Conservation (phyloP, 2,329 filamentous ascomycete genomes). For the Pyrenochaeta sp. region DNA sequence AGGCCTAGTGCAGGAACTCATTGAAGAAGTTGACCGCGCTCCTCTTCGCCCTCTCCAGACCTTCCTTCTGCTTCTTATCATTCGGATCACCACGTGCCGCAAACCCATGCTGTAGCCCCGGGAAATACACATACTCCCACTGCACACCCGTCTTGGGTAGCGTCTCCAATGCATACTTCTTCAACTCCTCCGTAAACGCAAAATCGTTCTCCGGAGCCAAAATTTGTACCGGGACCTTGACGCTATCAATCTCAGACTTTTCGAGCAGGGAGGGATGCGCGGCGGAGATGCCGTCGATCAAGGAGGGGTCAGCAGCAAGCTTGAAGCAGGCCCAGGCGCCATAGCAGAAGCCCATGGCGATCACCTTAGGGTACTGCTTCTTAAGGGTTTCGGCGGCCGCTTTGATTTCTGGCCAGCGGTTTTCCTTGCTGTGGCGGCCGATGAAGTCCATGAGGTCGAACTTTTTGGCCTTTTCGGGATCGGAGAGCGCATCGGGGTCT, state of each 20-base stretch:
- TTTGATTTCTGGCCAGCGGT: conserved; percentile 51
- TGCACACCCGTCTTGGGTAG: conserved; percentile 40
- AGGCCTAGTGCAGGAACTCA: conserved; percentile 42
- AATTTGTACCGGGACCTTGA: conserved; percentile 44
- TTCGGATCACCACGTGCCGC: conserved; percentile 38
- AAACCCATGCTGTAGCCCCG: conserved; percentile 44
- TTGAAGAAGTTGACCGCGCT: conserved; percentile 41
- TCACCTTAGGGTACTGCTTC: conserved; percentile 50
- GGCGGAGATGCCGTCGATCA: conserved; percentile 41
- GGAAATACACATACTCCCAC: conserved; percentile 48
- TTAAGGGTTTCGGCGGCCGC: conserved; percentile 49
- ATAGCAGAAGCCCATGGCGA: conserved; percentile 60
- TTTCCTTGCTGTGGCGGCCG: conserved; percentile 47
- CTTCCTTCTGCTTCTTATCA: conserved; percentile 38
- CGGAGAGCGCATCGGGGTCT: conserved; percentile 29
- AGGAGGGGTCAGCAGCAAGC: conserved; percentile 41
- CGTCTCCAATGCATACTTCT: conserved; percentile 35
- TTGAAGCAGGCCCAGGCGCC: conserved; percentile 51
- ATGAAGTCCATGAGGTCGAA: conserved; percentile 54
- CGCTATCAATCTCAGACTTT: conserved; percentile 39
- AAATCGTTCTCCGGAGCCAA: conserved; percentile 40
- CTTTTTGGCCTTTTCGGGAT: conserved; percentile 38
- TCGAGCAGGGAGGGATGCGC: conserved; percentile 43
- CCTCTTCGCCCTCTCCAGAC: conserved; percentile 46
- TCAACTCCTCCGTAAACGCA: conserved; percentile 40